Conservation (phyloP, 306 rosid genomes). For the Cicer cuneatum region DNA sequence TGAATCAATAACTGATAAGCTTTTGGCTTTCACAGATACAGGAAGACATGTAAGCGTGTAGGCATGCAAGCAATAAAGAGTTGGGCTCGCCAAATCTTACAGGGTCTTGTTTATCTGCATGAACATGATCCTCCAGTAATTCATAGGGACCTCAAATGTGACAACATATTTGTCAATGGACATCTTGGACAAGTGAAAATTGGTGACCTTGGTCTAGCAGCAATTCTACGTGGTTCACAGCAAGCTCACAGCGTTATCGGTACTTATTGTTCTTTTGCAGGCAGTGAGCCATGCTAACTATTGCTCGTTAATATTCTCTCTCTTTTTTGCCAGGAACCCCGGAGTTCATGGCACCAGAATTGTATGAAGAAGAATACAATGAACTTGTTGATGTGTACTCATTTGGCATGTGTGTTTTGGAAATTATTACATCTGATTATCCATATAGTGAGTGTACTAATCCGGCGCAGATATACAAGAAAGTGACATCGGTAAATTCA, state of each 20-base stretch:
- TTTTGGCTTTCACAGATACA: constrained; percentile 57
- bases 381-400: constrained; percentile 96
- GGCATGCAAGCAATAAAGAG: constrained; percentile 72
- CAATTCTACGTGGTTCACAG: constrained; percentile 76
- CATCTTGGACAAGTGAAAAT: constrained; percentile 97
- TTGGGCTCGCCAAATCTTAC: constrained; percentile 85
- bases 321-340: constrained; percentile 70
- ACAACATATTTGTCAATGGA: constrained; percentile 90
- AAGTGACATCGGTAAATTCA: constrained; percentile 82
- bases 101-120: constrained; percentile 82
- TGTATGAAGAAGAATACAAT: constrained; percentile 86
- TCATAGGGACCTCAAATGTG: constrained; percentile 93
- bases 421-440: constrained; percentile 83
- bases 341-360: constrained; percentile 96
- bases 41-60: constrained; percentile 67
- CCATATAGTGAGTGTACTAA: constrained; percentile 83
- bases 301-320: background rate
- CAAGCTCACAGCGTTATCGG: constrained; percentile 94
- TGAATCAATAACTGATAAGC: constrained; percentile 12
- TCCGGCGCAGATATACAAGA: constrained; percentile 95
- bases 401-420: constrained; percentile 95
- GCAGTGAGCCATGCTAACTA: constrained; percentile 14
- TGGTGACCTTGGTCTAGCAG: constrained; percentile 93
- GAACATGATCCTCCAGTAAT: constrained; percentile 88
- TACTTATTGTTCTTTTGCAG: constrained; percentile 58